Evolutionary conservation across 2,329 filamentous ascomycete species (phyloP), one percentile per base, ranked within the genome.

Genomic region (Trematosphaeria pertusa): DNA sequence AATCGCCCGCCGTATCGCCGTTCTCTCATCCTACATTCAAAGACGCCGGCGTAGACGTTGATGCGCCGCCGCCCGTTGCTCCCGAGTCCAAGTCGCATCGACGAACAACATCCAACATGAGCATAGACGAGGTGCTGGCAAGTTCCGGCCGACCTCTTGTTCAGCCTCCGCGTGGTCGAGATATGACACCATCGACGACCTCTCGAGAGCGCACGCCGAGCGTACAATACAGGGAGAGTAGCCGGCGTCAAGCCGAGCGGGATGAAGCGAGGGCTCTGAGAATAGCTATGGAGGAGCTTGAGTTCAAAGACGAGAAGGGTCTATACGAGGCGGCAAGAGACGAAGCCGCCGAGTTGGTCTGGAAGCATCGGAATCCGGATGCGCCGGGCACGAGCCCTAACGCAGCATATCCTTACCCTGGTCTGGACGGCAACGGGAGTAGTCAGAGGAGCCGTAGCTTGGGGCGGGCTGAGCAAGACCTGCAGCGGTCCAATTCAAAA

Each of bases 341-440:
- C 49, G 89, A 93, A 69, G 89, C 89, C 9, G 86, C 87, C 1
- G 87, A 92, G 67, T 78, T 93, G 35, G 89, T 93, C 33, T 91
- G 84, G 81, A 84, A 86, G 62, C 89, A 93, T 65, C 80, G 87
- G 64, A 81, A 90, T 56, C 86, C 87, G 2, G 81, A 84, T 33
- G 82, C 84, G 1, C 83, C 87, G 8, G 87, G 85, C 59, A 78
- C 78, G 22, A 79, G 79, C 50, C 77, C 80, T 12, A 72, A 77
- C 54, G 75, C 53, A 33, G 69, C 69, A 21, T 72, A 73, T 50
- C 65, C 55, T 47, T 92, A 92, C 70, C 84, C 80, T 52, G 79
- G 84, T 18, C 86, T 90, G 65, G 75, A 89, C 52, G 80, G 84
- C 54, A 87, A 85, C 71, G 81, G 88, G 56, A 89, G 87, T 72